Base-by-base conservation (phyloP, 257 asterid species). In the Solanum chilense region DNA sequence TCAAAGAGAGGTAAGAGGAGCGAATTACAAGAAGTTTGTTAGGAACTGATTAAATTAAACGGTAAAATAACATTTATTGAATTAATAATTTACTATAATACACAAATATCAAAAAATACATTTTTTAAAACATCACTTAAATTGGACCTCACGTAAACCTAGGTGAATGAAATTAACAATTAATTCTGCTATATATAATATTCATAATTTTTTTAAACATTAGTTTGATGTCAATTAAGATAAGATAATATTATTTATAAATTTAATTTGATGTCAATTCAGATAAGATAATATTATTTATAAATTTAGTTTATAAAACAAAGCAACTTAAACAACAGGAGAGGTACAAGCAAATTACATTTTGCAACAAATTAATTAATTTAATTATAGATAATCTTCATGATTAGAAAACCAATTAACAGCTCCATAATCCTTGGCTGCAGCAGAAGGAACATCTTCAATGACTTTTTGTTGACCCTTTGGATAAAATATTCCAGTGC, bases 391-490 rank as follows among this genome's bases (percentile, higher is more conserved):
- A 25, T 74, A 39, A 60, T 85, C 80, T 8, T 92, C 89, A 80
- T 89, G 86, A 29, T 85, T 58, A 73, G 90, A 70, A 78, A 94
- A 90, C 93, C 93, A 94, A 89, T 94, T 87, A 15, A 94, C 60
- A 1, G 86, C 82, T 39, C 83, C 92, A 41, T 49, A 78, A 62
- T 89, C 87, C 52, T 86, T 91, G 41, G 89, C 91, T 15, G 94
- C 95, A 42, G 86, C 83, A 5, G 66, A 76, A 47, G 96, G 96
- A 76, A 95, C 91, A 83, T 91, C 90, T 86, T 91, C 88, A n/a
- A 95, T 93, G 9, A 95, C 90, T 81, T 95, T 93, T 69, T 94
- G 91, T n/a, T 94, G 98, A 1, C 98, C 98, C 29, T 92, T 94
- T 0, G 98, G 97, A 83, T 94, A 94, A 88, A 87, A 95, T 3